Percentiles rank a stretch among this genome's conserved stretches.
phyloP scores from a whole-genome alignment of 345 rosid genomes.

The Anacardium occidentale region DNA sequence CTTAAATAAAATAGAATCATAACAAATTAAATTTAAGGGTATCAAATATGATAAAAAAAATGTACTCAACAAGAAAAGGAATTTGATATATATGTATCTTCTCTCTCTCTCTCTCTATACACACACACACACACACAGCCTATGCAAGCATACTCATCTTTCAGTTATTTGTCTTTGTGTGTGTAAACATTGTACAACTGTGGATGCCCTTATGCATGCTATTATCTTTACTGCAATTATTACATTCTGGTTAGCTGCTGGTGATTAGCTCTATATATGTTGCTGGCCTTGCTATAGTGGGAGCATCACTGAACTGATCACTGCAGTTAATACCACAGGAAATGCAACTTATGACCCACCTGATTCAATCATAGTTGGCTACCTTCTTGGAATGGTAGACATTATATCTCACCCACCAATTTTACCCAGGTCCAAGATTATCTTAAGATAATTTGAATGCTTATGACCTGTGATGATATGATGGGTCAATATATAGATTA shows the following conservation, averaged over 20 bases:
- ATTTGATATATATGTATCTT: background rate
- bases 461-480: background rate
- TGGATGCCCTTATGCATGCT: background rate
- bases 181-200: background rate
- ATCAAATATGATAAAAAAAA: too few species aligned
- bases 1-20: too few species aligned
- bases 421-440: background rate
- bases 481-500: background rate
- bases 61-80: background rate
- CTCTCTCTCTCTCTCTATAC: background rate
- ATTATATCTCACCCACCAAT: background rate
- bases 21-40: too few species aligned
- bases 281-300: conserved; percentile 87
- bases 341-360: conserved; percentile 92
- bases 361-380: conserved; percentile 92
- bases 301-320: conserved; percentile 75
- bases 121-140: background rate
- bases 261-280: conserved; percentile 15
- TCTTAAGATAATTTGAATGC: background rate
- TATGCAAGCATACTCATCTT: background rate
- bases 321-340: conserved; percentile 82
- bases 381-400: conserved; percentile 90
- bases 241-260: background rate
- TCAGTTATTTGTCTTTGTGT: background rate
- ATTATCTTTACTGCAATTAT: background rate